A percentile compares a stretch with the other conserved stretches of the same genome.
Conservation (phyloP, 2,329 filamentous ascomycete species). For the Aschersonia sp. region DNA sequence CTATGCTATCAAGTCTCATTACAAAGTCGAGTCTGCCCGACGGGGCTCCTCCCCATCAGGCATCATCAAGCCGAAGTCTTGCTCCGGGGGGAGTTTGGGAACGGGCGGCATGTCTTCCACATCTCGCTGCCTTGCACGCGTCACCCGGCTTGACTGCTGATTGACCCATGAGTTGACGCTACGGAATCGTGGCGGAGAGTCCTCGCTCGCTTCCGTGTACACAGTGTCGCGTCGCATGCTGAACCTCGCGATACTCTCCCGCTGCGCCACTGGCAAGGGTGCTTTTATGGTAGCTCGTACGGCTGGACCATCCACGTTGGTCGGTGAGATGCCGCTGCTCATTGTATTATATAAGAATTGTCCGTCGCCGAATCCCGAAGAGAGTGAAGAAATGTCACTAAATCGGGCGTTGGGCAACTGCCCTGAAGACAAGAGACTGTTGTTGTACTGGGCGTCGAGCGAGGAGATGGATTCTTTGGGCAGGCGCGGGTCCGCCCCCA, state of each 20-base stretch:
- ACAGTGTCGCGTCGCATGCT: constrained; percentile 28
- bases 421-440: constrained; percentile 4
- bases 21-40: constrained; percentile 14
- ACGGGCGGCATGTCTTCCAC: constrained; percentile 21
- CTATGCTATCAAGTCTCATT: neutral
- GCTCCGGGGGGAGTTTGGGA: constrained; percentile 27
- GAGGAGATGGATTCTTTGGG: constrained; percentile 3
- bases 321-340: neutral
- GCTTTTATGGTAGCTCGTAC: constrained; percentile 6
- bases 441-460: constrained; percentile 5
- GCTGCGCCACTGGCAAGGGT: constrained; percentile 3
- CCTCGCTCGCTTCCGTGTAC: constrained; percentile 38
- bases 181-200: constrained; percentile 39
- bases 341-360: constrained; percentile 31
- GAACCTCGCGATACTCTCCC: constrained; percentile 4
- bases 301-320: neutral
- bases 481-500: neutral
- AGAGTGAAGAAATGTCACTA: constrained; percentile 44
- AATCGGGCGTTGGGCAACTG: constrained; percentile 17
- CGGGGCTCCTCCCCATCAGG: constrained; percentile 32
- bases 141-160: constrained; percentile 43
- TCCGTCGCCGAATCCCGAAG: constrained; percentile 49
- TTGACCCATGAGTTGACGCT: constrained; percentile 49
- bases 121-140: constrained; percentile 27
- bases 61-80: constrained; percentile 35